These are phyloP conservation scores for Amanita muscaria DNA, from an alignment of 768 basidiomycete species.

Conservation along the genomic window DNA sequence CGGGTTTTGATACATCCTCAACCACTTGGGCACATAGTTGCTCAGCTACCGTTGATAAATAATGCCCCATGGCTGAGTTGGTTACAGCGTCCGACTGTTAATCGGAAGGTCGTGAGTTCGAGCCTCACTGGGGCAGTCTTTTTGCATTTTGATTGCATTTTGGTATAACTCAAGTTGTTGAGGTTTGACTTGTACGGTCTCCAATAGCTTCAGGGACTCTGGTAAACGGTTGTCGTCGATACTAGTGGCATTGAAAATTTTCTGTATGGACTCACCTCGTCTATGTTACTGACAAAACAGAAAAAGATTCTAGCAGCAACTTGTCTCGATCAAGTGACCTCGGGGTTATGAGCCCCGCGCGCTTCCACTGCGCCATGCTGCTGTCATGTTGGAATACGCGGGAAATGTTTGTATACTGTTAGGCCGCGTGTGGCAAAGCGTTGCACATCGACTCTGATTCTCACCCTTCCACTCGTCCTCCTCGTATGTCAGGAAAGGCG, in stretches of 20 bases:
- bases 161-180: no score
- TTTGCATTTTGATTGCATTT: no score
- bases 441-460: background rate
- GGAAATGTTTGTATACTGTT: conserved; percentile 6
- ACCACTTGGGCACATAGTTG: no score
- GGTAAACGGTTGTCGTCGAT: no score
- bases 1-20: background rate
- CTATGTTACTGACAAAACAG: no score
- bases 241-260: no score
- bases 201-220: no score
- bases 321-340: conserved; percentile 60
- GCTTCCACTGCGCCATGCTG: conserved; percentile 54
- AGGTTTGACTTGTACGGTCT: no score
- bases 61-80: conserved; percentile 70
- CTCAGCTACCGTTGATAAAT: no score
- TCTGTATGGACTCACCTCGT: no score
- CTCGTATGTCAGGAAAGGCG: conserved; percentile 64
- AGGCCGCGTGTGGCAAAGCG: background rate
- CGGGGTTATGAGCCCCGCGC: conserved; percentile 55
- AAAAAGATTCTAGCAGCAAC: conserved; percentile 38
- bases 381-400: no score
- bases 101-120: conserved; percentile 69
- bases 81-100: conserved; percentile 74
- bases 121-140: conserved; percentile 52
- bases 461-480: conserved; percentile 4